Conservation (phyloP, 305 asterid genomes). For the Ajuga reptans region DNA sequence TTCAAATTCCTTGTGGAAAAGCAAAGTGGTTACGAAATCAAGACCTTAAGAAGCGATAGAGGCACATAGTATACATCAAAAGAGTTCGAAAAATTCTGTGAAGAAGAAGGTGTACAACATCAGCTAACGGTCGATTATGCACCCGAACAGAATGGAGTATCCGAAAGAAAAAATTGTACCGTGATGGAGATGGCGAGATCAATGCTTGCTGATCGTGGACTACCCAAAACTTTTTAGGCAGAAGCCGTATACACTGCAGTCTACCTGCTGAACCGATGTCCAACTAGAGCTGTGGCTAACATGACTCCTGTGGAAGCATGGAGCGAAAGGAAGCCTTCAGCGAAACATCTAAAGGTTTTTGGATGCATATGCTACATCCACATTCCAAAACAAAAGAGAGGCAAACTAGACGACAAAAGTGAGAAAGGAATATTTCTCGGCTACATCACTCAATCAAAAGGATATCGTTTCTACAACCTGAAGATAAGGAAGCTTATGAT, state of each 20-base stretch:
- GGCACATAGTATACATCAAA: background rate
- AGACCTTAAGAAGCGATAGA: background rate
- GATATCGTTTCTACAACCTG: too few relatives aligned
- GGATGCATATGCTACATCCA: background rate
- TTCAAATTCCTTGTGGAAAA: background rate
- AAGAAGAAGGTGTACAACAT: background rate
- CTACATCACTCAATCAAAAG: too few relatives aligned
- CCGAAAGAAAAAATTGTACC: background rate
- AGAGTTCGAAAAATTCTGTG: background rate
- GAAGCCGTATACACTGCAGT: background rate
- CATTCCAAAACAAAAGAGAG: too few relatives aligned
- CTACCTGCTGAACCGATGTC: background rate
- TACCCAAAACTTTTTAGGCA: background rate
- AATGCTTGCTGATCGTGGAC: background rate
- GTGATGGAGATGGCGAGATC: background rate
- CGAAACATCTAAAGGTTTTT: background rate
- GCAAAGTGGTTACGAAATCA: background rate
- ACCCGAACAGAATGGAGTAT: background rate
- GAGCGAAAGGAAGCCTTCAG: background rate
- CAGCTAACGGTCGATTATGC: background rate
- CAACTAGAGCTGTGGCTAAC: background rate
- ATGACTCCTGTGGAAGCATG: background rate
- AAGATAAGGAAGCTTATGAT: too few relatives aligned
- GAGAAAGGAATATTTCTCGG: too few relatives aligned
- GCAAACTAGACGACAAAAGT: too few relatives aligned